Conservation (phyloP, 1,139 yeast species). For the Casaregolazyma lundiana region DNA sequence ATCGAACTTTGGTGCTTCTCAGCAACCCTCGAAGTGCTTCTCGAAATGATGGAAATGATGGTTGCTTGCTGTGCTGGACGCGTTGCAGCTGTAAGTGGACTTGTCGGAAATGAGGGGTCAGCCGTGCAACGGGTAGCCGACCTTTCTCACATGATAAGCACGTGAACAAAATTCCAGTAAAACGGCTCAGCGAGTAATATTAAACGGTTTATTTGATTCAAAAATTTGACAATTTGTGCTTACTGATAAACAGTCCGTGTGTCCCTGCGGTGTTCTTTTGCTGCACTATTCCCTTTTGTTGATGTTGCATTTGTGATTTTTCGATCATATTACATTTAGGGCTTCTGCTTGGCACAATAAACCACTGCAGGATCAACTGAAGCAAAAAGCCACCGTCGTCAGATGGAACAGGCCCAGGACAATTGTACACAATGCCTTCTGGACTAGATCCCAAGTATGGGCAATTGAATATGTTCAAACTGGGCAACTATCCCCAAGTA, state of each 20-base stretch:
- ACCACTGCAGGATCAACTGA: not conserved
- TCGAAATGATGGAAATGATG: not conserved
- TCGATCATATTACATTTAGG: not conserved
- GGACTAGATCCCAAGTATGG: conserved; percentile 22
- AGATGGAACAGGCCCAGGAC: not conserved
- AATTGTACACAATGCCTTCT: conserved; percentile 1
- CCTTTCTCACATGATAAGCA: too few relatives aligned
- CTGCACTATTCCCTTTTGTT: too few relatives aligned
- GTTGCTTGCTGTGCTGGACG: not conserved
- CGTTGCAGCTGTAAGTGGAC: not conserved
- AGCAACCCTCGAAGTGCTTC: not conserved
- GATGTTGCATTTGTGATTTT: too few relatives aligned
- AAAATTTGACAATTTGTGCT: too few relatives aligned
- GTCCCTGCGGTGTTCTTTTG: too few relatives aligned
- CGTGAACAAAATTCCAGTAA: too few relatives aligned
- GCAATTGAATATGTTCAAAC: conserved; percentile 26
- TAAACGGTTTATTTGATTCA: too few relatives aligned
- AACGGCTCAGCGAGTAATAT: too few relatives aligned
- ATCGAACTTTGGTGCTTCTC: not conserved
- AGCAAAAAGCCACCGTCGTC: not conserved
- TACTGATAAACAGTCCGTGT: too few relatives aligned
- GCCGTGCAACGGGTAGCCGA: too few relatives aligned
- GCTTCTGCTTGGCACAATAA: not conserved
- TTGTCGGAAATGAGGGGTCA: not conserved
- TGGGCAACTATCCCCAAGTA: conserved; percentile 29